Conservation (phyloP, 306 rosid species). For the Datisca glomerata region DNA sequence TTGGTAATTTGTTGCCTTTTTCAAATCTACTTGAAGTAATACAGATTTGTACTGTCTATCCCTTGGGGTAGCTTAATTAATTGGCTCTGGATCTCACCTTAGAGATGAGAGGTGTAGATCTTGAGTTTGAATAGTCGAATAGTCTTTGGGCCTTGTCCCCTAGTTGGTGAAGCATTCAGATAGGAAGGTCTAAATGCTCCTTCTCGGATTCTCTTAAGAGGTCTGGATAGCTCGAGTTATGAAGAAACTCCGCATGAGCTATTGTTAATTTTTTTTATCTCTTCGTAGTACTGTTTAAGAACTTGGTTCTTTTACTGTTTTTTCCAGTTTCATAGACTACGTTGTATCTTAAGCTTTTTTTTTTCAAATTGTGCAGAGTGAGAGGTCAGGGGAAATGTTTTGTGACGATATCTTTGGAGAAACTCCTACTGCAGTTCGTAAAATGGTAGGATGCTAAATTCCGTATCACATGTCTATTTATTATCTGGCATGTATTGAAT, state of each 20-base stretch:
- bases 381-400: conserved; percentile 56
- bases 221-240: too few relatives aligned
- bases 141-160: too few relatives aligned
- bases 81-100: not conserved
- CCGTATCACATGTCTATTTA: too few relatives aligned
- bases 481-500: too few relatives aligned
- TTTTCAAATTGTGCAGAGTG: conserved; percentile 48
- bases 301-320: conserved; percentile 1
- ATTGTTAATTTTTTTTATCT: too few relatives aligned
- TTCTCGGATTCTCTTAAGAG: too few relatives aligned
- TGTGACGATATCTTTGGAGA: conserved; percentile 99
- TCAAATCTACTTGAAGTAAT: not conserved
- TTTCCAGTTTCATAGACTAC: not conserved
- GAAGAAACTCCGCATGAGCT: too few relatives aligned
- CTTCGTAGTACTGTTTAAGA: conserved; percentile 3
- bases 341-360: not conserved
- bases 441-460: conserved; percentile 52
- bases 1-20: not conserved
- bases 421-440: conserved; percentile 87
- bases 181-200: too few relatives aligned
- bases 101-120: too few relatives aligned
- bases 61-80: too few relatives aligned
- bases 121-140: too few relatives aligned
- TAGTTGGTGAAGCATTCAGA: too few relatives aligned
- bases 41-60: not conserved